Evolutionary conservation across 2,329 filamentous ascomycete species (phyloP), one percentile per base, ranked within the genome.

Genomic region (Teratosphaeria pseudoeucalypti): DNA sequence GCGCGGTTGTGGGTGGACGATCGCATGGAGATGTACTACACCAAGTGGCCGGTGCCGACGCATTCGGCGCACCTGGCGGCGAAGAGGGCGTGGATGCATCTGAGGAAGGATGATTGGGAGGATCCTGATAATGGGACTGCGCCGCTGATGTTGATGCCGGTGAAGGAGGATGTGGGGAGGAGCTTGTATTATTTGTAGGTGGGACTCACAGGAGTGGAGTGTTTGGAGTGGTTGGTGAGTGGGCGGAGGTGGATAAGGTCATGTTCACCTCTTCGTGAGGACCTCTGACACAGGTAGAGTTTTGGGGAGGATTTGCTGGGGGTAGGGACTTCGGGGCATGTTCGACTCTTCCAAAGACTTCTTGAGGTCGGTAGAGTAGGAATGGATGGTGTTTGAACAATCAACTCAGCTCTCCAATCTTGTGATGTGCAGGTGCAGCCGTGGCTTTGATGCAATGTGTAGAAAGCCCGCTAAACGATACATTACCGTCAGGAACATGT

Each of bases 21-120:
- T 3, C 14, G 43, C 10, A 53, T 63, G 12, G 55, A 43, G n/a
- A 57, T 63, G 14, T 32, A 57, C 47, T 43, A 53, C 26, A 58
- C 54, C n/a, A 62, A 63, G 39, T 62, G 55, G 54, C 60, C 62
- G 12, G 39, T 63, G 14, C 52, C 55, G 29, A 62, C 60, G 12
- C 56, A 63, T 54, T 55, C 62, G 27, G 62, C 62, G 12, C 55
- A 57, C 6, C 34, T 57, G 3, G 62, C 60, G 34, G 34, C 56
- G n/a, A 60, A 62, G 52, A 43, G 61, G 6, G 62, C 63, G 10
- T 27, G 49, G 27, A 19, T 60, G 32, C 61, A 62, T 12, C 29
- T 63, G n/a, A 29, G 12, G 26, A 37, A 12, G 26, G 34, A 55
- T 27, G 26, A 49, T 5, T 52, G 34, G 47, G 52, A 19, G 5